Evolutionary conservation across 176 grass and related monocot species (phyloP).

Genomic region (Lolium multiflorum): DNA sequence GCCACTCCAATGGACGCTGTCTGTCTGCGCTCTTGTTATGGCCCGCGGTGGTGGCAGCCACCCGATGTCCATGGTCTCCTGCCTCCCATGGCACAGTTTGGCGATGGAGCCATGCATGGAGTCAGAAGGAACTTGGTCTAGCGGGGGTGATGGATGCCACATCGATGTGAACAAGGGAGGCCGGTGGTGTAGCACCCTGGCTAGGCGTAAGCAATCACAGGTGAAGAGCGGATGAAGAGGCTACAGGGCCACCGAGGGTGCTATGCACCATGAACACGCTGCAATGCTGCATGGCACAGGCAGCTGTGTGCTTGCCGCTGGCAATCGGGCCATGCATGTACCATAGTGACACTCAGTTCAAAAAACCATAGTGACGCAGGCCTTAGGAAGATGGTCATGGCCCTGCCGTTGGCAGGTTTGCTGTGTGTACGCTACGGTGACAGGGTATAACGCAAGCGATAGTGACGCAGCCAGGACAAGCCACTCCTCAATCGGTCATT

Average conservation of each 20-base stretch:
- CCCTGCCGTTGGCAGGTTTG: background rate
- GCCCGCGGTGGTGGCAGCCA: background rate
- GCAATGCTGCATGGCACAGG: background rate
- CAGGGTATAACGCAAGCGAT: background rate
- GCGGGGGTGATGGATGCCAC: background rate
- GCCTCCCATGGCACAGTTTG: background rate
- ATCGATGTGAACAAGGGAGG: background rate
- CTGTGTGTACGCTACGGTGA: background rate
- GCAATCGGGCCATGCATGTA: background rate
- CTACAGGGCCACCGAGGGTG: background rate
- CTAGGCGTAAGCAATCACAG: background rate
- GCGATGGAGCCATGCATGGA: background rate
- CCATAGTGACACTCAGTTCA: background rate
- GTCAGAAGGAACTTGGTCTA: conserved; percentile 13
- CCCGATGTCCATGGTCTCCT: background rate
- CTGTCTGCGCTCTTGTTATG: background rate
- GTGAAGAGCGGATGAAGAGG: background rate
- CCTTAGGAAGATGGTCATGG: background rate
- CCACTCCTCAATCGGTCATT: background rate
- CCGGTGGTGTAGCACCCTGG: background rate
- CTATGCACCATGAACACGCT: background rate
- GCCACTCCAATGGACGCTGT: background rate
- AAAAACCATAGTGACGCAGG: background rate
- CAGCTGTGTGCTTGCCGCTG: background rate
- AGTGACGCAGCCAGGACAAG: background rate